phyloP scores from a whole-genome alignment of 305 asterid genomes.

The Solanum hybrid region DNA sequence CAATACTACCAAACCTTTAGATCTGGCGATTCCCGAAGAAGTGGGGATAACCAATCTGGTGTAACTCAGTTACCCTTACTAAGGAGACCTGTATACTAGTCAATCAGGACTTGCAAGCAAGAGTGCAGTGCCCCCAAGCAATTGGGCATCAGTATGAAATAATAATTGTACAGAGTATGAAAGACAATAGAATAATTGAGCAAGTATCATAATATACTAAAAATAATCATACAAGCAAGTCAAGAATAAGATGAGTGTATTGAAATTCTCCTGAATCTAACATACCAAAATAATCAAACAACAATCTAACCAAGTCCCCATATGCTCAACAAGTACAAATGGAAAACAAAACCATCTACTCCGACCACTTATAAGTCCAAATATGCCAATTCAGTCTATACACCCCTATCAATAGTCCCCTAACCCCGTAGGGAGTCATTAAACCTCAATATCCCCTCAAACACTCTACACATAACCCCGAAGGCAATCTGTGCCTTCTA shows the following conservation, averaged over 20 bases:
- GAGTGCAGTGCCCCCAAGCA: neutral
- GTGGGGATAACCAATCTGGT: neutral
- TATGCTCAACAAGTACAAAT: neutral
- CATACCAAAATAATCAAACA: neutral
- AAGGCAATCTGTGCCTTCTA: neutral
- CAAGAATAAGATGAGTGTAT: neutral
- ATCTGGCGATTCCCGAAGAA: neutral
- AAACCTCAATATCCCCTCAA: neutral
- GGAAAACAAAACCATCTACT: neutral
- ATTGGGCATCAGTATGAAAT: neutral
- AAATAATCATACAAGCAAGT: neutral
- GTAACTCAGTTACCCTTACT: neutral
- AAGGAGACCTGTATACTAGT: neutral
- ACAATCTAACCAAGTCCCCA: neutral
- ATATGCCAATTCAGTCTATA: neutral
- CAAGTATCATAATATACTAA: too few relatives aligned
- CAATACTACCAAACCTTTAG: neutral
- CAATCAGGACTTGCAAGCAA: neutral
- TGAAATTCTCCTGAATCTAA: neutral
- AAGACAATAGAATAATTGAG: neutral
- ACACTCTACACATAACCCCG: neutral
- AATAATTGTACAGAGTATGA: neutral
- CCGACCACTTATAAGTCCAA: neutral
- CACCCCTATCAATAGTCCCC: neutral
- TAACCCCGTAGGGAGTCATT: neutral